A percentile compares a stretch with the other conserved stretches of the same genome.
Conservation (phyloP, 139 green algal species). For the Picochlorum sp. region DNA sequence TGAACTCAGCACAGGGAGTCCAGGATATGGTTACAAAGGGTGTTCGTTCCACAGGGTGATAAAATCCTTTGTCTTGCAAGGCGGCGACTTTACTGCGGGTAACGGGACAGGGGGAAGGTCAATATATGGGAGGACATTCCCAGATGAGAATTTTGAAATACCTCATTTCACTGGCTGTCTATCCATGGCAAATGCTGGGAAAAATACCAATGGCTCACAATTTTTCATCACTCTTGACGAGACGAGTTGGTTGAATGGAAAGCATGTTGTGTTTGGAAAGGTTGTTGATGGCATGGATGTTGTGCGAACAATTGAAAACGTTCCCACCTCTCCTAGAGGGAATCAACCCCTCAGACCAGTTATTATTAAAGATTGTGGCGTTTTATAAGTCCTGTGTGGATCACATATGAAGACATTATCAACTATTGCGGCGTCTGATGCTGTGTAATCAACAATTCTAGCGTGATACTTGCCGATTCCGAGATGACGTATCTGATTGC, state of each 20-base stretch:
- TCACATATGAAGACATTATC: not conserved
- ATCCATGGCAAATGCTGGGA: slow-evolving; percentile 45
- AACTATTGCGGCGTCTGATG: too few relatives aligned
- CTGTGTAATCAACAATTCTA: not conserved
- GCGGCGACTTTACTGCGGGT: not conserved
- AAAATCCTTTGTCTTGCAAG: slow-evolving; percentile 66
- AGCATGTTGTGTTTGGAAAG: slow-evolving; percentile 65
- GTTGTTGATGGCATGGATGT: slow-evolving; percentile 61
- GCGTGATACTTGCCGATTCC: not conserved
- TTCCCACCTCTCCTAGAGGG: slow-evolving; percentile 13
- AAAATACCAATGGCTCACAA: slow-evolving; percentile 41
- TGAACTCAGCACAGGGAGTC: slow-evolving; percentile 33
- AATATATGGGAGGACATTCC: slow-evolving; percentile 41
- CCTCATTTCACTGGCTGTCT: slow-evolving; percentile 31
- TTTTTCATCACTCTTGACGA: slow-evolving; percentile 45
- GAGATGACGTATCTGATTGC: too few relatives aligned
- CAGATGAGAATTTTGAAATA: slow-evolving; percentile 21
- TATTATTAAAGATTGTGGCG: slow-evolving; percentile 42
- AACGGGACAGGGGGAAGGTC: slow-evolving; percentile 26
- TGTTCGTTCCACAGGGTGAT: slow-evolving; percentile 59
- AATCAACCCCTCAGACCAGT: slow-evolving; percentile 39
- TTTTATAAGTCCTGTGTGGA: slow-evolving; percentile 20
- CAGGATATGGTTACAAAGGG: slow-evolving; percentile 28
- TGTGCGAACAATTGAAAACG: slow-evolving; percentile 44
- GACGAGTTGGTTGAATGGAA: slow-evolving; percentile 33